Conservation (phyloP, 768 basidiomycete genomes). For the Lactifluus volemus region DNA sequence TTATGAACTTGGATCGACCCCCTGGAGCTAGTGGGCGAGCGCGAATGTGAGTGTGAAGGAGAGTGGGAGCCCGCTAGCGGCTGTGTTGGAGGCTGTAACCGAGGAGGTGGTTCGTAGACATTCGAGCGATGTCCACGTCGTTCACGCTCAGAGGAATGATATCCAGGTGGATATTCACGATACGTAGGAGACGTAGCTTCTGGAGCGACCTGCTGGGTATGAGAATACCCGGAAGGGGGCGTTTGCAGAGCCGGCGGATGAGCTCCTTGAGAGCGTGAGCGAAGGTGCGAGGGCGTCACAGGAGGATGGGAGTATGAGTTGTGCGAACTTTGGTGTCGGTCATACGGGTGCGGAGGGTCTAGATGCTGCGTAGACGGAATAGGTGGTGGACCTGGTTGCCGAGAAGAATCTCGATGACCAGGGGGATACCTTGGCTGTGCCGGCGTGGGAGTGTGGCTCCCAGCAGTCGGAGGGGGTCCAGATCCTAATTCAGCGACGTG, state of each 20-base stretch:
- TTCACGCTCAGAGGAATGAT: constrained; percentile 10
- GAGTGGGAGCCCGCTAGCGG: constrained; percentile 24
- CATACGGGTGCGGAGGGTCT: constrained; percentile 10
- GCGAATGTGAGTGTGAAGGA: constrained; percentile 41
- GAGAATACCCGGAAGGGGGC: constrained; percentile 14
- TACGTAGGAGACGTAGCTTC: constrained; percentile 19
- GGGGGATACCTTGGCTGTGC: constrained; percentile 20
- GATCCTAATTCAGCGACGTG: constrained; percentile 41
- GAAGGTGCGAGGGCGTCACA: constrained; percentile 3
- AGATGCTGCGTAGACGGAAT: constrained; percentile 21
- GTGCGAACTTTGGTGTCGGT: constrained; percentile 10
- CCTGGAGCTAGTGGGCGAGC: constrained; percentile 28
- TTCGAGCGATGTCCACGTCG: constrained; percentile 10
- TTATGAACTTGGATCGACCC: constrained; percentile 39
- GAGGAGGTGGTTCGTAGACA: background rate
- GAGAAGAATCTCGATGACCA: constrained; percentile 24
- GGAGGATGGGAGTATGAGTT: constrained; percentile 5
- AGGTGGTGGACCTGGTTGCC: constrained; percentile 22
- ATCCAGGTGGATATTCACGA: constrained; percentile 9
- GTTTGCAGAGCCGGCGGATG: constrained; percentile 17
- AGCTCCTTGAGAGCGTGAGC: constrained; percentile 8
- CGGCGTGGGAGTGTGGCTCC: constrained; percentile 12
- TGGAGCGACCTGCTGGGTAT: constrained; percentile 13
- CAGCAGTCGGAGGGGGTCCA: constrained; percentile 7
- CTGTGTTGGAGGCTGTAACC: constrained; percentile 28